These are phyloP conservation scores for Agrocybe pediades DNA, from an alignment of 768 basidiomycete genomes.

Conservation along the genomic window DNA sequence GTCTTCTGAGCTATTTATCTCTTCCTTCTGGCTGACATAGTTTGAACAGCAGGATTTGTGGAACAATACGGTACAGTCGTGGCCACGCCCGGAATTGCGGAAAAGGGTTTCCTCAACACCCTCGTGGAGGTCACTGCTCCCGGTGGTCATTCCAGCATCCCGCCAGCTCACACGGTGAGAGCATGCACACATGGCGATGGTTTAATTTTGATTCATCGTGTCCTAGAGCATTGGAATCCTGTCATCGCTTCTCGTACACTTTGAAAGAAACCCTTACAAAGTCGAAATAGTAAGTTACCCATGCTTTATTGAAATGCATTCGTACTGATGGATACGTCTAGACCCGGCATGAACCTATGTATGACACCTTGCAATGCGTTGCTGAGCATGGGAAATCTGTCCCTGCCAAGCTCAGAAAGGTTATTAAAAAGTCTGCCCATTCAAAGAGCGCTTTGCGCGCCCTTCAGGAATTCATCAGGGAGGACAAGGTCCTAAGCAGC, in stretches of 20 bases:
- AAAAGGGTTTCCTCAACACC: conserved; percentile 73
- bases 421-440: conserved; percentile 46
- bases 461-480: conserved; percentile 49
- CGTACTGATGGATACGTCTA: conserved; percentile 17
- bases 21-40: conserved; percentile 2
- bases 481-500: conserved; percentile 41
- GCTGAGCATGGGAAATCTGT: conserved; percentile 63
- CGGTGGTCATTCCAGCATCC: conserved; percentile 88
- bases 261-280: conserved; percentile 66
- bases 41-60: conserved; percentile 45
- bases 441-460: conserved; percentile 53
- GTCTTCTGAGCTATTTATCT: conserved; percentile 10
- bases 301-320: not conserved
- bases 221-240: conserved; percentile 82
- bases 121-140: conserved; percentile 64
- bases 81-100: conserved; percentile 65
- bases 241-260: conserved; percentile 63
- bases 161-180: conserved; percentile 76
- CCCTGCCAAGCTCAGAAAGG: conserved; percentile 43
- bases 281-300: conserved; percentile 45
- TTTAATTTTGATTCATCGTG: not conserved
- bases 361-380: conserved; percentile 63
- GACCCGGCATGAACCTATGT: conserved; percentile 60
- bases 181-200: not conserved
- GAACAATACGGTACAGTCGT: conserved; percentile 55